Conservation (phyloP, 306 rosid genomes). For the Ormosia semicastrata region DNA sequence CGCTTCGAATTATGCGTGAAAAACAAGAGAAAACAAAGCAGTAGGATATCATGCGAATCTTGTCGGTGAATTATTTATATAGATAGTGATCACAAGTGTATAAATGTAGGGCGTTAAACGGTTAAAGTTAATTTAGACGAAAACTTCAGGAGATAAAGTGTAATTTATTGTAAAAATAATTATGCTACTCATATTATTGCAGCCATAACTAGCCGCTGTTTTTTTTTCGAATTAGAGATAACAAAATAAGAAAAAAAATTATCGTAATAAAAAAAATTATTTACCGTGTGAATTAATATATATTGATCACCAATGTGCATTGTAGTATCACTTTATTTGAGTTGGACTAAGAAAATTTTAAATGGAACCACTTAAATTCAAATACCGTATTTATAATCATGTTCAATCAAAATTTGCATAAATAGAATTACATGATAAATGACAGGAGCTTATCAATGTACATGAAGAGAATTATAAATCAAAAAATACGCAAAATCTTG, state of each 20-base stretch:
- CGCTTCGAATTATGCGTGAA: not conserved
- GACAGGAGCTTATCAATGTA: not conserved
- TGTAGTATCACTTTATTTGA: not conserved
- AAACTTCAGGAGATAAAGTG: no score
- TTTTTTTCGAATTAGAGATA: not conserved
- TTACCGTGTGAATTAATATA: not conserved
- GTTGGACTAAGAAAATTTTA: not conserved
- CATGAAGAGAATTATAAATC: not conserved
- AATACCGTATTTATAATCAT: not conserved
- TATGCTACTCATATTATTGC: not conserved
- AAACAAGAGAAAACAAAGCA: not conserved
- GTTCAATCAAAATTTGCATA: not conserved
- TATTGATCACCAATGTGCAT: not conserved
- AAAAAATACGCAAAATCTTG: constrained; percentile 17
- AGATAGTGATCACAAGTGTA: not conserved
- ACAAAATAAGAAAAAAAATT: not conserved
- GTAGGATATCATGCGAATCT: not conserved
- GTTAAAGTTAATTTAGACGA: no score
- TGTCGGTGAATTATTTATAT: constrained; percentile 8
- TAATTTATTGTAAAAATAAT: no score
- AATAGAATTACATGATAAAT: not conserved
- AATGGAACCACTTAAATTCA: not conserved
- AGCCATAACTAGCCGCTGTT: not conserved
- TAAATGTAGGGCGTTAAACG: no score
- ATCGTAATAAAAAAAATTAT: no score